Evolutionary conservation across 306 rosid species (phyloP), one percentile per base, ranked within the genome.

Genomic region (Cicer judaicum): DNA sequence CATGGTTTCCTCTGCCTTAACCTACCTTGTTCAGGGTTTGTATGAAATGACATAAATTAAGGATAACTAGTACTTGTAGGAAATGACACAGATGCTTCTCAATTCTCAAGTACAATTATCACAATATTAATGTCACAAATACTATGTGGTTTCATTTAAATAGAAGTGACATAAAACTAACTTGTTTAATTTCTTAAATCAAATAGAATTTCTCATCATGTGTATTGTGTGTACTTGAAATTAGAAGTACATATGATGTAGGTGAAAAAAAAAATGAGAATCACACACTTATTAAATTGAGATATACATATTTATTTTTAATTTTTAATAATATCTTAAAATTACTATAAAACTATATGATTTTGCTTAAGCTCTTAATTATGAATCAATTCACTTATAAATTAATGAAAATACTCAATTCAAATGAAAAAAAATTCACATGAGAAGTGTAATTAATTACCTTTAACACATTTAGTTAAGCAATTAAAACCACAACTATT

Each of bases 21-120:
- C 76, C 83, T 81, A 76, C 79, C 73, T 60, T 79, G 36, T 54
- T 24, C 78, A 44, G 3, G 44, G 48, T 16, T 61, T 68, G 12
- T 60, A 15, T 14, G 59, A 77, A 85, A 69, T 74, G 10, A 7
- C 63, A 36, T 15, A 34, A 49, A 29, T 4, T 29, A 29, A 43
- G 5, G 10, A 5, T 54, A 11, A 0, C 21, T 48, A 16, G 12
- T 64, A 8, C 11, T 68, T 68, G 60, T 3, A 29, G 36, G 36
- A 29, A 29, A 29, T 36, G 70, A 34, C 14, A 53, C 18, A 52
- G 7, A 19, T 14, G 66, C 24, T 63, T 71, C 73, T 69, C 41
- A 50, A 7, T 48, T 69, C 10, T 59, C 36, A 39, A 40, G 11
- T 39, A 50, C 50, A 14, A 41, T 43, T n/a, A 42, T 29, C 48